Evolutionary conservation across 1,284 basidiomycete species (phyloP).

Genomic region (Mycosarcoma mackinlayi): DNA sequence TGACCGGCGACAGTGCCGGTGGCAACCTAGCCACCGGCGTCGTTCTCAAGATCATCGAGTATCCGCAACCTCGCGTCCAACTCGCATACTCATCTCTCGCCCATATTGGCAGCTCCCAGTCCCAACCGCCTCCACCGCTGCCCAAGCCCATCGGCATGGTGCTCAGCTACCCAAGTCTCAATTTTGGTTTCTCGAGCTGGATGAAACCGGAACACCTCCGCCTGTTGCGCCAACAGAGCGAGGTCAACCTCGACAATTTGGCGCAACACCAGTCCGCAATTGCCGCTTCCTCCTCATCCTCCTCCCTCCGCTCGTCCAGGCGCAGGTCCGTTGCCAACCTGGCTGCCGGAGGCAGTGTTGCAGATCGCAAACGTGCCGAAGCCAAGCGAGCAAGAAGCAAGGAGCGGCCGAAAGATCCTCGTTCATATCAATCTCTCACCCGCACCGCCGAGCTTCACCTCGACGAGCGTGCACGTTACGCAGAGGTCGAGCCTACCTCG

Average conservation of each 20-base stretch:
- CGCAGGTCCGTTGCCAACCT: conserved; percentile 33
- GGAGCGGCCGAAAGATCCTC: conserved; percentile 25
- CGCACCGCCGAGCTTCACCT: conserved; percentile 59
- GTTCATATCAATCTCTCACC: conserved; percentile 53
- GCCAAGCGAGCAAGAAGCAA: conserved; percentile 28
- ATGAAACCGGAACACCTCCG: conserved; percentile 88
- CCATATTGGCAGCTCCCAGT: conserved; percentile 6
- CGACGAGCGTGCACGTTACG: conserved; percentile 55
- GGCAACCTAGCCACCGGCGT: conserved; percentile 56
- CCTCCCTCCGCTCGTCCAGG: conserved; percentile 14
- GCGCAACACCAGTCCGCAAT: conserved; percentile 20
- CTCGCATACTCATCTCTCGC: conserved; percentile 42
- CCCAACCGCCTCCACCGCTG: conserved; percentile 59
- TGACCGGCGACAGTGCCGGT: conserved; percentile 59
- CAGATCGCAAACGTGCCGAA: conserved; percentile 30
- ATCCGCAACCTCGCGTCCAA: conserved; percentile 57
- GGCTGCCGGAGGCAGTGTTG: conserved; percentile 10
- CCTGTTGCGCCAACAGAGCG: conserved; percentile 76
- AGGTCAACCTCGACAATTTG: conserved; percentile 57
- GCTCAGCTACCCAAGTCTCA: conserved; percentile 78
- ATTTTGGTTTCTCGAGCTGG: conserved; percentile 93
- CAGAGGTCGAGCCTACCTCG: conserved; percentile 53
- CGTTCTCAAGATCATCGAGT: conserved; percentile 59
- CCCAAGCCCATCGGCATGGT: conserved; percentile 81
- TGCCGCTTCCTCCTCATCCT: conserved; percentile 11